Percentiles rank a stretch among this genome's conserved stretches.
Evolutionary conservation across 257 asterid genomes (phyloP).

Genomic region (Verbascum thapsus): DNA sequence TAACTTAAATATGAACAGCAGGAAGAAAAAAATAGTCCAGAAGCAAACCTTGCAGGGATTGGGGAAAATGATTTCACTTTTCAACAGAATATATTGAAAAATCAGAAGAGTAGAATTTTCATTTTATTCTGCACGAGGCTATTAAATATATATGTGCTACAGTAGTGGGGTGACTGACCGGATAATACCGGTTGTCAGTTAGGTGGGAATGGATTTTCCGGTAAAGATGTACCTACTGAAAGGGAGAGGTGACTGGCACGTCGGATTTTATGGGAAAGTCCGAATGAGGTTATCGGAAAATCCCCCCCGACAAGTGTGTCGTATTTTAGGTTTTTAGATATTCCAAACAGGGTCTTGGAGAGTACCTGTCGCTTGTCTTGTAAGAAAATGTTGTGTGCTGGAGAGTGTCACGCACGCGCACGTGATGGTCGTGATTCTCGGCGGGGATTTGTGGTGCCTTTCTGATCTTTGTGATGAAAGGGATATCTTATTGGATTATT

Average conservation of each 20-base stretch:
- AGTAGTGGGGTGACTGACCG: conserved; percentile 37
- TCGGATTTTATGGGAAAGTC: conserved; percentile 54
- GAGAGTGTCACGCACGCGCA: conserved; percentile 10
- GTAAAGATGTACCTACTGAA: conserved; percentile 28
- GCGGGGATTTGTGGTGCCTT: neutral
- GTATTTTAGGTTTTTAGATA: no score
- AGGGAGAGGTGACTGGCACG: conserved; percentile 61
- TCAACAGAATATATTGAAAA: no score
- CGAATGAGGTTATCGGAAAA: conserved; percentile 35
- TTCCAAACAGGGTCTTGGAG: no score
- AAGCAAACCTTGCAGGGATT: conserved; percentile 29
- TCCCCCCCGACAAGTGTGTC: no score
- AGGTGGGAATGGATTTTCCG: conserved; percentile 31
- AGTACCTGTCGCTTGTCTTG: conserved; percentile 26
- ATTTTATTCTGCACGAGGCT: conserved; percentile 1
- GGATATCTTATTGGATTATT: conserved; percentile 22
- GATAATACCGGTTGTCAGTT: conserved; percentile 35
- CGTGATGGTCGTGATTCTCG: neutral
- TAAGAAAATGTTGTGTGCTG: conserved; percentile 17
- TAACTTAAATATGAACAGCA: neutral
- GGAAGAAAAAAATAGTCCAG: neutral
- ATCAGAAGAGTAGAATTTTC: no score
- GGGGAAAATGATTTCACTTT: no score
- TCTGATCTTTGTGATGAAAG: conserved; percentile 2
- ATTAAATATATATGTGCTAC: conserved; percentile 21